These are phyloP conservation scores for Tetrapisispora nanseiensis DNA, from an alignment of 805 yeast species.

Conservation along the genomic window DNA sequence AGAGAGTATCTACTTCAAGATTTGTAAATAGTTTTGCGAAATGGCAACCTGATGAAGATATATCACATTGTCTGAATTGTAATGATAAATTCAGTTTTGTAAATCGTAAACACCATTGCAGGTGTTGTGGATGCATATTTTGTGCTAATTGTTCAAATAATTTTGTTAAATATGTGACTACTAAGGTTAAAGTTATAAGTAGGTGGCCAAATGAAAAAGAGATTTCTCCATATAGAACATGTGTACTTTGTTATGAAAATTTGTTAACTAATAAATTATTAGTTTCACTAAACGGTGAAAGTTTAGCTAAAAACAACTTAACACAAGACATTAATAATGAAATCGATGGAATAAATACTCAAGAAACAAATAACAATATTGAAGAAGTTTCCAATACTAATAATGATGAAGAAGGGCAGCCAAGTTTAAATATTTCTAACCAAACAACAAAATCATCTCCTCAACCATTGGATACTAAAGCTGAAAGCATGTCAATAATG, in stretches of 20 bases:
- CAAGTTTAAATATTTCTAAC: too few species aligned
- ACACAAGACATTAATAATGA: too few species aligned
- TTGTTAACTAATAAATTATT: constrained; percentile 23
- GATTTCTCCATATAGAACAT: constrained; percentile 49
- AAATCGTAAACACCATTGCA: constrained; percentile 57
- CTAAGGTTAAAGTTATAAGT: constrained; percentile 20
- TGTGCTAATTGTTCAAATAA: constrained; percentile 34
- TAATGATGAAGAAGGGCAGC: too few species aligned
- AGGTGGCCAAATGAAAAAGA: constrained; percentile 18
- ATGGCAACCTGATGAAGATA: constrained; percentile 27
- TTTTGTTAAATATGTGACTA: constrained; percentile 21
- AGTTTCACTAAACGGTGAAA: constrained; percentile 11
- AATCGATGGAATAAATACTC: too few species aligned
- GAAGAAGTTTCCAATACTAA: too few species aligned
- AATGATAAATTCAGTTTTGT: constrained; percentile 37
- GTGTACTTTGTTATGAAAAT: constrained; percentile 47
- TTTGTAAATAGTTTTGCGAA: constrained; percentile 17
- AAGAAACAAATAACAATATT: not conserved
- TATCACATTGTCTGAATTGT: constrained; percentile 39
- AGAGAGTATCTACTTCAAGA: not conserved
- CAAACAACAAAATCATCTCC: too few species aligned
- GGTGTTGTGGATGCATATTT: constrained; percentile 58
- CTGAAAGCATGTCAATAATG: too few species aligned
- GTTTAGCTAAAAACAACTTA: too few species aligned
- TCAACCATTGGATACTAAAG: too few species aligned